Conservation (phyloP, 441 rosid genomes). For the Corymbia citriodora region DNA sequence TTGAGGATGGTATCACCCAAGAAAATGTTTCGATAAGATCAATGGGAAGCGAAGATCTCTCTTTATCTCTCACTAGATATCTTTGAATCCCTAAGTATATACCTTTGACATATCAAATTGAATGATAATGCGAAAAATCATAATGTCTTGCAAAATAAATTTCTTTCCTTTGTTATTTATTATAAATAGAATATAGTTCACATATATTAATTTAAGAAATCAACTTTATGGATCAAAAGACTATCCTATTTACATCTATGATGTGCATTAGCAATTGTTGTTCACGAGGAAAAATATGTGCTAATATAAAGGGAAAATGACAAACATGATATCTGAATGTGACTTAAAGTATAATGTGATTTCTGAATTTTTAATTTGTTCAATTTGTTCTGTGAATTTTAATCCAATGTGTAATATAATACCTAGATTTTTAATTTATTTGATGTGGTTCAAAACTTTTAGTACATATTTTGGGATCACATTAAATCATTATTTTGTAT, state of each 20-base stretch:
- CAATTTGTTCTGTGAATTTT: too few relatives aligned
- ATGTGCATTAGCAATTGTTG: rapidly evolving
- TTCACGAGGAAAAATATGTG: background rate
- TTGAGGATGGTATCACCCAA: background rate
- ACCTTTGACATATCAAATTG: background rate
- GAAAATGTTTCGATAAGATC: background rate
- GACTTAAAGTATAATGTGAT: rapidly evolving
- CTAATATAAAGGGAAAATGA: background rate
- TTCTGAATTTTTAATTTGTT: too few relatives aligned
- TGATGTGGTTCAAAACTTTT: too few relatives aligned
- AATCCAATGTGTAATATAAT: too few relatives aligned
- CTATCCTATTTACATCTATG: background rate
- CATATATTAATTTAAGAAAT: background rate
- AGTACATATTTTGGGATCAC: too few relatives aligned
- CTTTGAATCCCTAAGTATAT: background rate
- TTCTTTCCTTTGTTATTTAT: background rate
- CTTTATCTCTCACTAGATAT: background rate
- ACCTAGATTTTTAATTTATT: too few relatives aligned
- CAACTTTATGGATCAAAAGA: background rate
- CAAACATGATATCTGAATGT: background rate
- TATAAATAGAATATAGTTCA: background rate
- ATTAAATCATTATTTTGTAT: background rate
- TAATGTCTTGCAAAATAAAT: background rate
- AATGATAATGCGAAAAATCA: background rate
- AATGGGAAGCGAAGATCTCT: background rate